phyloP scores from a whole-genome alignment of 371 early-diverging fungal genomes.

The Rhizopus sp. region DNA sequence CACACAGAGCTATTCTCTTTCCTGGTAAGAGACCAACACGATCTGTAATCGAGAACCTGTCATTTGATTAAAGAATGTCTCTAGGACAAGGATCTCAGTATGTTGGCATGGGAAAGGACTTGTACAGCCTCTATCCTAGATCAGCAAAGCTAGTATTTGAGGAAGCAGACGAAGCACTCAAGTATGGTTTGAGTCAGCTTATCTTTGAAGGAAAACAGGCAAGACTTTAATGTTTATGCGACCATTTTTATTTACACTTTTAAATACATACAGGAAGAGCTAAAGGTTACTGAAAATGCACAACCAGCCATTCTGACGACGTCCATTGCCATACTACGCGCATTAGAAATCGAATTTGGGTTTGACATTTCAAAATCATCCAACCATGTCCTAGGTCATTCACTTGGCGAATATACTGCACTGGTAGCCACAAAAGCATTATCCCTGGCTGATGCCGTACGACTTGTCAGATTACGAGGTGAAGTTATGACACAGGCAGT shows the following conservation, averaged over 20 bases:
- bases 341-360: constrained; percentile 81
- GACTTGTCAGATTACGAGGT: constrained; percentile 83
- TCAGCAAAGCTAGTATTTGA: constrained; percentile 84
- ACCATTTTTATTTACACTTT: background rate
- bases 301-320: constrained; percentile 95
- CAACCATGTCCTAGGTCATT: constrained; percentile 87
- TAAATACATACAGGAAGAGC: constrained; percentile 32
- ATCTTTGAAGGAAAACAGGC: constrained; percentile 88
- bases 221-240: background rate
- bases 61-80: background rate
- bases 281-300: constrained; percentile 88
- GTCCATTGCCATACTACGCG: constrained; percentile 85
- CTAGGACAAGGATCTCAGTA: constrained; percentile 85
- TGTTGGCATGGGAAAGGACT: constrained; percentile 93
- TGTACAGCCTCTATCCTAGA: constrained; percentile 71
- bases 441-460: constrained; percentile 78
- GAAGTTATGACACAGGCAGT: constrained; percentile 86
- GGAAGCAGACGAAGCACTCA: constrained; percentile 86
- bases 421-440: constrained; percentile 81
- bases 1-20: constrained; percentile 57
- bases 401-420: constrained; percentile 94
- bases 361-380: constrained; percentile 74
- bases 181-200: constrained; percentile 63
- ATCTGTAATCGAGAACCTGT: background rate
- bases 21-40: constrained; percentile 36